These are phyloP conservation scores for Gymnopilus dilepis DNA, from an alignment of 768 basidiomycete species.

Conservation along the genomic window DNA sequence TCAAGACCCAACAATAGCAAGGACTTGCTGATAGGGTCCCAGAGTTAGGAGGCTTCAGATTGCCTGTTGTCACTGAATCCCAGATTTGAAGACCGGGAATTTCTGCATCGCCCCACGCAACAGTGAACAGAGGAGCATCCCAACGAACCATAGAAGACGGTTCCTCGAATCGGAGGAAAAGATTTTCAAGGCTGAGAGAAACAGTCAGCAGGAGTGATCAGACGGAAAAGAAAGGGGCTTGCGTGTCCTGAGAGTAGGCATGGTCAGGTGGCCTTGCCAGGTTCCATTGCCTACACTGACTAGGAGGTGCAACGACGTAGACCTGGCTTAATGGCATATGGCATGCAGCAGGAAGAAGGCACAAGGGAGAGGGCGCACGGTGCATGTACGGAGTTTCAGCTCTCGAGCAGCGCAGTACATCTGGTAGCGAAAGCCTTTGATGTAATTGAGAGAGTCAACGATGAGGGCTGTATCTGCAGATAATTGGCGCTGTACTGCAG, in stretches of 20 bases:
- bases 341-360: neutral
- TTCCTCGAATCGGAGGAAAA: conserved; percentile 90
- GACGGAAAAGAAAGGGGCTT: conserved; percentile 31
- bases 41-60: conserved; percentile 85
- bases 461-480: conserved; percentile 79
- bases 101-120: conserved; percentile 74
- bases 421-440: conserved; percentile 98
- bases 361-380: conserved; percentile 55
- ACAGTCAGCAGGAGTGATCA: neutral
- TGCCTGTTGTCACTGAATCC: conserved; percentile 78
- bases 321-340: conserved; percentile 48
- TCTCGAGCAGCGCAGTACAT: conserved; percentile 96
- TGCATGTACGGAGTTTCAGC: conserved; percentile 82
- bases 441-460: conserved; percentile 93
- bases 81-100: conserved; percentile 77
- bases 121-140: conserved; percentile 94
- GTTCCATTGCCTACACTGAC: conserved; percentile 83
- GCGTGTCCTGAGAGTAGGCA: conserved; percentile 78
- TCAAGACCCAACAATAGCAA: neutral
- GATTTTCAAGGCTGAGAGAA: conserved; percentile 73
- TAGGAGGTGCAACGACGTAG: conserved; percentile 75
- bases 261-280: conserved; percentile 47
- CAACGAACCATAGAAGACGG: conserved; percentile 98
- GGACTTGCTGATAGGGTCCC: conserved; percentile 70
- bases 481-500: conserved; percentile 79